A percentile compares a stretch with the other conserved stretches of the same genome.
phyloP scores from a whole-genome alignment of 2,329 filamentous ascomycete species.

The Colletotrichum sp. region DNA sequence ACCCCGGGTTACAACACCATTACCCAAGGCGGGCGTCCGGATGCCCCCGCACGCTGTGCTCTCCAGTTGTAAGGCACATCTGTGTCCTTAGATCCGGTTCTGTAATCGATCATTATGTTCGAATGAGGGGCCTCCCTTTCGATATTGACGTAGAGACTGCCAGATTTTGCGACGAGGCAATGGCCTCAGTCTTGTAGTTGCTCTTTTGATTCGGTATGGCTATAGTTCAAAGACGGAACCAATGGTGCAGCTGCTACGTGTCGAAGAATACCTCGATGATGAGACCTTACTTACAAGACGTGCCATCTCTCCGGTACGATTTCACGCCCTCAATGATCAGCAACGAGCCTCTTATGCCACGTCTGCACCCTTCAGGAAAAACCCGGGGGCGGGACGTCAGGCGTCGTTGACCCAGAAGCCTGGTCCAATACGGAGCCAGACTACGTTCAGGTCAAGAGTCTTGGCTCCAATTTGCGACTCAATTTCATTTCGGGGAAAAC shows the following conservation, averaged over 20 bases:
- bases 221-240: background rate
- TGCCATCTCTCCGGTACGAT: background rate
- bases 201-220: background rate
- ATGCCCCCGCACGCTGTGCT: background rate
- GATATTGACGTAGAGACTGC: slow-evolving; percentile 10
- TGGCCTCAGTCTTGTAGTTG: background rate
- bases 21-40: background rate
- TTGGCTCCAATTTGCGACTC: background rate
- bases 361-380: background rate
- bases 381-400: slow-evolving; percentile 11
- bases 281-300: background rate
- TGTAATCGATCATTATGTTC: background rate
- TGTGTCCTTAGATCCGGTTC: background rate
- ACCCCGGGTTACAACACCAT: slow-evolving; percentile 5
- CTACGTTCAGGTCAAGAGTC: background rate
- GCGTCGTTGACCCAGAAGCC: background rate
- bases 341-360: background rate
- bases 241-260: background rate
- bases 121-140: background rate
- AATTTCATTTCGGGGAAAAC: background rate
- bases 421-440: background rate
- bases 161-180: background rate
- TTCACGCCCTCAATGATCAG: background rate
- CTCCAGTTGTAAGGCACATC: background rate
- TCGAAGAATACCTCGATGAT: background rate